Percentiles rank a stretch among this genome's conserved stretches.
Evolutionary conservation across 192 early-diverging fungal species (phyloP).

Genomic region (Linnemannia exigua): DNA sequence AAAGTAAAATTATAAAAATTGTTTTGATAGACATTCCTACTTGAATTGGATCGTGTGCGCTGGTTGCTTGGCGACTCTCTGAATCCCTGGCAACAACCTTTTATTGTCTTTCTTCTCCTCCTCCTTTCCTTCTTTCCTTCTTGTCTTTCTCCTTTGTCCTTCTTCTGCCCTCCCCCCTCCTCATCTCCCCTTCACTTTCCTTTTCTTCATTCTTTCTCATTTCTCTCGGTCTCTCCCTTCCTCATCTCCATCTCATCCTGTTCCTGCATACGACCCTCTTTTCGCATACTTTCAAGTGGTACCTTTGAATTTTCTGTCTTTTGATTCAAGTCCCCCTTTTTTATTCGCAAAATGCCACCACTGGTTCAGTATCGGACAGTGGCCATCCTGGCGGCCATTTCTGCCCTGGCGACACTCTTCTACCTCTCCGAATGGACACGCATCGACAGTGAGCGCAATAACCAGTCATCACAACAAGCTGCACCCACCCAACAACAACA

Average conservation of each 20-base stretch:
- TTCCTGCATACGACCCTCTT: background rate
- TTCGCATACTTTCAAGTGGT: background rate
- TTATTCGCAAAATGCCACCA: constrained; percentile 2
- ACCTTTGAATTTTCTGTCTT: background rate
- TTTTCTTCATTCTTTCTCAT: background rate
- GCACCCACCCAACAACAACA: too few relatives aligned
- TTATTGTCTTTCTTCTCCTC: background rate
- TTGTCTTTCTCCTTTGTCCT: background rate
- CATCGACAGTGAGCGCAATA: background rate
- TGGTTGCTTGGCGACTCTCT: background rate
- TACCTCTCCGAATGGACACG: constrained; percentile 27
- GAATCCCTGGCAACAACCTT: background rate
- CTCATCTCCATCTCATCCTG: background rate
- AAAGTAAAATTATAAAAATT: too few relatives aligned
- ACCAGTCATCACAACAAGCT: background rate
- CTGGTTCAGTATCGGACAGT: constrained; percentile 17
- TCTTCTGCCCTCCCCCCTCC: background rate
- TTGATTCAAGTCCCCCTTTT: background rate
- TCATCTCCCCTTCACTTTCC: background rate
- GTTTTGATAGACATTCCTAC: background rate
- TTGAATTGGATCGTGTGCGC: background rate
- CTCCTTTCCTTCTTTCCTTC: background rate
- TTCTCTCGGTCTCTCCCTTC: background rate
- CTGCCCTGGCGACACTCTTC: constrained; percentile 17
- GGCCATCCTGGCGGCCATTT: constrained; percentile 23